A percentile compares a stretch with the other conserved stretches of the same genome.
phyloP scores from a whole-genome alignment of 192 early-diverging fungal genomes.

The Nowakowskiella sp. region DNA sequence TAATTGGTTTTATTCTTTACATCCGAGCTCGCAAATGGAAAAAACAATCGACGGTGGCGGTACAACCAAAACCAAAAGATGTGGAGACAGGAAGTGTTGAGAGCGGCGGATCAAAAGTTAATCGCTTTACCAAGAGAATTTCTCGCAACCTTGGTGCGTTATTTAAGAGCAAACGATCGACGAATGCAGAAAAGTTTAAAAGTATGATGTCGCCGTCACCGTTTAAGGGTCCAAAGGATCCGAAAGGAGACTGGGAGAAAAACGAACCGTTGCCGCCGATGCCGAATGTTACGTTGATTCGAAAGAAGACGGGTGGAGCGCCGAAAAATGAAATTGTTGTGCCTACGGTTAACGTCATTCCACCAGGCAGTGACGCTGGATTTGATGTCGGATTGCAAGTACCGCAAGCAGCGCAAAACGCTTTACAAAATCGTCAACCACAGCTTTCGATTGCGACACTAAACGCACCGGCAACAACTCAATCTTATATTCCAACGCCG shows the following conservation, averaged over 20 bases:
- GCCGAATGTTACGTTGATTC: not conserved
- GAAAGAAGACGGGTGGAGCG: not conserved
- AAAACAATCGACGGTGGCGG: not conserved
- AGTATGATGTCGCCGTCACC: not conserved
- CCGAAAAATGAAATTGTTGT: too few relatives aligned
- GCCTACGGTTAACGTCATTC: too few relatives aligned
- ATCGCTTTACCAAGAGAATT: not conserved
- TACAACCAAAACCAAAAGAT: not conserved
- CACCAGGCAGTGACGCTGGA: too few relatives aligned
- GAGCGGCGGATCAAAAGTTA: too few relatives aligned
- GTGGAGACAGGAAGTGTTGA: not conserved
- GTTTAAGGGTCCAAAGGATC: not conserved
- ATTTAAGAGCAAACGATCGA: not conserved
- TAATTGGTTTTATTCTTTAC: not conserved
- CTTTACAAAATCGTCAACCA: too few relatives aligned
- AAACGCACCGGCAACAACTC: too few relatives aligned
- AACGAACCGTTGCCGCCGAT: not conserved
- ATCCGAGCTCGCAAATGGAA: not conserved
- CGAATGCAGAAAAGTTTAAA: not conserved
- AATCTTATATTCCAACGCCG: too few relatives aligned
- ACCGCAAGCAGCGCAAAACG: too few relatives aligned
- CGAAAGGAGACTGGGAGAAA: not conserved
- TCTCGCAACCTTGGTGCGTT: not conserved
- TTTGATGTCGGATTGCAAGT: too few relatives aligned
- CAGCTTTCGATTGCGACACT: too few relatives aligned